Percentiles rank a stretch among this genome's conserved stretches.
Conservation (phyloP, 2,329 filamentous ascomycete species). For the Graphilbum ipis-grandicollis region DNA sequence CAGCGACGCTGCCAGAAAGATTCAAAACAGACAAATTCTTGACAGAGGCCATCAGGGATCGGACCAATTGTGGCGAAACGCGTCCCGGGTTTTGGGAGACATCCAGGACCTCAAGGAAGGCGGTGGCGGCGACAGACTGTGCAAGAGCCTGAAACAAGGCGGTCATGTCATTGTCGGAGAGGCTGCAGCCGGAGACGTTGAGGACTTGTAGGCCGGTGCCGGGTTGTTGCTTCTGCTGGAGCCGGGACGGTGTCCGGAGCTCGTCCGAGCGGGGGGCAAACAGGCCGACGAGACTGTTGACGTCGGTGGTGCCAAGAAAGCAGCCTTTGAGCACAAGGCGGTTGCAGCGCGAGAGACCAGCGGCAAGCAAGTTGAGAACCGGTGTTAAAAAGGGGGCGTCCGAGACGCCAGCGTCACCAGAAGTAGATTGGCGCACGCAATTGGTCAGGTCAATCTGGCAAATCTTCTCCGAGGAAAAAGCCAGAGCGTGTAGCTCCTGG, state of each 20-base stretch:
- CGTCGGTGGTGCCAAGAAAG: constrained; percentile 24
- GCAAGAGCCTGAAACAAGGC: constrained; percentile 29
- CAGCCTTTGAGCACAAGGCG: constrained; percentile 34
- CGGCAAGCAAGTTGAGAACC: constrained; percentile 25
- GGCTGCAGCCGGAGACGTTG: constrained; percentile 31
- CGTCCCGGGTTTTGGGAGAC: constrained; percentile 35
- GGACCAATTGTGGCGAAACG: constrained; percentile 28
- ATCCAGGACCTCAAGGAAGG: constrained; percentile 30
- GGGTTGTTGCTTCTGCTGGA: neutral
- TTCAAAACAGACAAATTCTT: constrained; percentile 28
- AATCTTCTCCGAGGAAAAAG: constrained; percentile 37
- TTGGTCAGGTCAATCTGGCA: constrained; percentile 35
- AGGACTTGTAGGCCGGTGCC: constrained; percentile 25
- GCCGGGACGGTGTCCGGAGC: no score
- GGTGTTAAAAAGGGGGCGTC: constrained; percentile 21
- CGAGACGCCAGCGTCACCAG: no score
- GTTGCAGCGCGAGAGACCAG: constrained; percentile 29
- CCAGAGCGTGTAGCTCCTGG: constrained; percentile 37
- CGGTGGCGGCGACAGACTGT: constrained; percentile 13
- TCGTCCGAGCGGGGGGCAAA: neutral
- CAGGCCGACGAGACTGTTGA: constrained; percentile 23
- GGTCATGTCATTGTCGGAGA: constrained; percentile 29
- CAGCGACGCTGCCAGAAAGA: constrained; percentile 31
- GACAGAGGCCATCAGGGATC: constrained; percentile 25
- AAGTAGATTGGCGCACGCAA: constrained; percentile 11